Evolutionary conservation across 257 asterid species (phyloP).

Genomic region (Scutellaria galericulata): DNA sequence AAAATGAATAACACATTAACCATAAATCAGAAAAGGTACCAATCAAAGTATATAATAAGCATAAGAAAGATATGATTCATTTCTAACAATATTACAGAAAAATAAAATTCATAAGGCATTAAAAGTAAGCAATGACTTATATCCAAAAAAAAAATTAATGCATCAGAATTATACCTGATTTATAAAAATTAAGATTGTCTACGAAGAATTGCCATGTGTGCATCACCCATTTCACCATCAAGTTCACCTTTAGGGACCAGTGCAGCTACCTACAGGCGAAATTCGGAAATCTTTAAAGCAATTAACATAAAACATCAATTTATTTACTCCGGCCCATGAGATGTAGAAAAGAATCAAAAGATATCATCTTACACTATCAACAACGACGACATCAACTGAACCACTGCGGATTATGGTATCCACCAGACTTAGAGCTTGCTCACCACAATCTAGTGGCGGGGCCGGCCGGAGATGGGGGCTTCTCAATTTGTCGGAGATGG

Average conservation of each 20-base stretch:
- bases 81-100: too few relatives aligned
- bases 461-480: too few relatives aligned
- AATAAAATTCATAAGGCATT: not conserved
- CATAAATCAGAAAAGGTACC: too few relatives aligned
- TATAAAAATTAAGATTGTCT: slow-evolving; percentile 82
- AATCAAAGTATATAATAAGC: too few relatives aligned
- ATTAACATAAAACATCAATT: slow-evolving; percentile 16
- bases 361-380: slow-evolving; percentile 76
- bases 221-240: slow-evolving; percentile 99
- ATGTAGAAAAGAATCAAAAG: slow-evolving; percentile 34
- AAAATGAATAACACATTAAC: too few relatives aligned
- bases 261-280: slow-evolving; percentile 87
- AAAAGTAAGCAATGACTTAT: not conserved
- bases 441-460: slow-evolving; percentile 99
- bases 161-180: slow-evolving; percentile 68
- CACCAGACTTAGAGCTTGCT: slow-evolving; percentile 97
- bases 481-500: too few relatives aligned
- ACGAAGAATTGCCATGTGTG: slow-evolving; percentile 99
- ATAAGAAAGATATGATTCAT: too few relatives aligned
- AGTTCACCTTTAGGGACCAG: slow-evolving; percentile 96
- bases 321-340: slow-evolving; percentile 29
- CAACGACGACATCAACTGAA: slow-evolving; percentile 97
- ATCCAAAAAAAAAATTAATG: not conserved
- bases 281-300: slow-evolving; percentile 16
- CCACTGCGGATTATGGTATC: slow-evolving; percentile 98